Conservation (phyloP, 2,329 filamentous ascomycete species). For the Hyphodiscus sp. region DNA sequence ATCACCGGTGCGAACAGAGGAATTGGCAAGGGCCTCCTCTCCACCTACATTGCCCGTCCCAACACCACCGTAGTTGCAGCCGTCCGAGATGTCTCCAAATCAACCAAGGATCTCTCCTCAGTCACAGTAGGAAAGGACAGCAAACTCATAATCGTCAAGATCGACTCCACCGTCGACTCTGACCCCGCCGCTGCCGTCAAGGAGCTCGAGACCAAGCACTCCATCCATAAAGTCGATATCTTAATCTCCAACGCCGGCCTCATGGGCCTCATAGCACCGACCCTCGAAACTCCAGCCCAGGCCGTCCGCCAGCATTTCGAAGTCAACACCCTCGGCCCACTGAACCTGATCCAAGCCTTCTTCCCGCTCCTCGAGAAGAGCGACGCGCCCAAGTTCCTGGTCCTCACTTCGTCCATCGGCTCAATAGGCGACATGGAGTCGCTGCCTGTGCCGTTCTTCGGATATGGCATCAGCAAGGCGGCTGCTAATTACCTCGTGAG, state of each 20-base stretch:
- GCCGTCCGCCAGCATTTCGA: too few species aligned
- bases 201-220: conserved; percentile 43
- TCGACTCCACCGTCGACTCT: conserved; percentile 34
- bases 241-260: neutral
- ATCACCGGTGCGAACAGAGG: neutral
- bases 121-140: conserved; percentile 23
- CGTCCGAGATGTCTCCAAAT: conserved; percentile 27
- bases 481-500: conserved; percentile 28
- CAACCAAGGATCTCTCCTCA: conserved; percentile 24
- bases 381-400: conserved; percentile 19
- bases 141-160: conserved; percentile 36
- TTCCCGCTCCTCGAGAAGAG: neutral
- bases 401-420: conserved; percentile 29
- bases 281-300: too few species aligned
- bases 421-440: conserved; percentile 10
- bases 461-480: conserved; percentile 38
- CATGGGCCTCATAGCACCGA: too few species aligned
- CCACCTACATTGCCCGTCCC: conserved; percentile 30
- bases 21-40: conserved; percentile 17
- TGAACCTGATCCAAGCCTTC: neutral
- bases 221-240: conserved; percentile 14
- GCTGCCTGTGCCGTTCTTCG: conserved; percentile 15
- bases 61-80: conserved; percentile 35
- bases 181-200: conserved; percentile 33
- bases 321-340: neutral